Base-by-base conservation (phyloP, 106 monocot genomes). In the Allium sativum region DNA sequence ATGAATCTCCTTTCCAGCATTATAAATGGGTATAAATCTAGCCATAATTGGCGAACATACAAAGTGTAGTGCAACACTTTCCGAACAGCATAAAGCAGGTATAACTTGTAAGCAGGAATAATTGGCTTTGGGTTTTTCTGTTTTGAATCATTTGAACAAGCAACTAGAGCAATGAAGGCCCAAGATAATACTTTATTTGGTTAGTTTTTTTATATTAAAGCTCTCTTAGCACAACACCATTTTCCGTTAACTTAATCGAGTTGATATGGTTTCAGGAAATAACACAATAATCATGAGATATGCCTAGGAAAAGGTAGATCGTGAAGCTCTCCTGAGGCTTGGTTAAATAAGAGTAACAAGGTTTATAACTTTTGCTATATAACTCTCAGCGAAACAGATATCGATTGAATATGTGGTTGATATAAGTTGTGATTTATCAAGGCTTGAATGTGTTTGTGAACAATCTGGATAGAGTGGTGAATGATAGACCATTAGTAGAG, bases 111-210 rank as follows among this genome's bases (percentile, higher is more conserved):
- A n/a, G n/a, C n/a, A n/a, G n/a, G n/a, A n/a, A n/a, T n/a, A n/a
- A n/a, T n/a, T n/a, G 85, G 84, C 3, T 90, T 85, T 53, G 85
- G 90, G 12, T 85, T 85, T 64, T 79, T 90, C 53, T 65, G 50
- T 41, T 85, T 90, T 59, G 65, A 72, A 65, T 55, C 15, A 0
- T 40, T 47, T 1, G 76, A 82, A 31, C 40, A 82, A 19, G 81
- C 90, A 18, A 72, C 64, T 51, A 79, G 53, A 11, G 90, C 85
- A 8, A 74, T 82, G 47, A 64, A 71, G 3, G 55, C 65, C 12
- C 69, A 80, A 79, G 79, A 85, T 61, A 81, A 73, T 42, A 45
- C 68, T 9, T 60, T 53, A 31, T 57, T 84, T 50, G 85, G 84
- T 88, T 77, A 61, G n/a, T n/a, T n/a, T n/a, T n/a, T n/a, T n/a